Base-by-base conservation (phyloP, 2,329 filamentous ascomycete species). In the Botrytis deweyae region DNA sequence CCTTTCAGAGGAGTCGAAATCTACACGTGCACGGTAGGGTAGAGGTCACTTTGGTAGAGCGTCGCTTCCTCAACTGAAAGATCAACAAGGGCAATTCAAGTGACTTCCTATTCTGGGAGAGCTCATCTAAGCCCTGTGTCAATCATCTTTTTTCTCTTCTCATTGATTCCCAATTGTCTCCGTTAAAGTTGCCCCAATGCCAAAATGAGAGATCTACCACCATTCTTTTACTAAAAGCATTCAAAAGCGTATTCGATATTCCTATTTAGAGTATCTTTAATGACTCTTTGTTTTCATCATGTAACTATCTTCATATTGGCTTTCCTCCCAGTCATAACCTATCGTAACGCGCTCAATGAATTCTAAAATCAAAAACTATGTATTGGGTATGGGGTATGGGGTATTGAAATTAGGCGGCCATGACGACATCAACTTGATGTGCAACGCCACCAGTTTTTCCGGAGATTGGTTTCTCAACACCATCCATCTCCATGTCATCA, bases 401-500 rank as follows among this genome's bases (percentile, higher is more conserved):
- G 52, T 69, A 73, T 49, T 58, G 38, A 42, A 73, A 64, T 70
- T 52, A 73, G 44, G 70, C 66, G 49, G 72, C 72, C 72, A 73
- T 73, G 44, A 73, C 66, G 22, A 36, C 72, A 74, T 82, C 81
- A 38, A 72, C 75, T 33, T 79, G 76, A 61, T 76, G 75, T 63
- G 71, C 18, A 58, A 72, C 40, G 20, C 52, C 67, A 49, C 68
- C 73, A 40, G 69, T 58, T 42, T 76, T 78, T 25, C 74, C 61
- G 49, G 65, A 74, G 63, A 74, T 64, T 9, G 78, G 76, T 74
- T 81, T 81, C 70, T 81, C 80, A 62, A 78, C 78, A 46, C 78
- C 79, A 75, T 88, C 86, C 64, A 88, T 84, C 67, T 88, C 86
- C 86, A 88, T 87, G 66, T 84, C 86, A 72, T 84, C 84, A 59